Evolutionary conservation across 1,139 yeast genomes (phyloP), one percentile per base, ranked within the genome.

Genomic region (Pichia cactophila): DNA sequence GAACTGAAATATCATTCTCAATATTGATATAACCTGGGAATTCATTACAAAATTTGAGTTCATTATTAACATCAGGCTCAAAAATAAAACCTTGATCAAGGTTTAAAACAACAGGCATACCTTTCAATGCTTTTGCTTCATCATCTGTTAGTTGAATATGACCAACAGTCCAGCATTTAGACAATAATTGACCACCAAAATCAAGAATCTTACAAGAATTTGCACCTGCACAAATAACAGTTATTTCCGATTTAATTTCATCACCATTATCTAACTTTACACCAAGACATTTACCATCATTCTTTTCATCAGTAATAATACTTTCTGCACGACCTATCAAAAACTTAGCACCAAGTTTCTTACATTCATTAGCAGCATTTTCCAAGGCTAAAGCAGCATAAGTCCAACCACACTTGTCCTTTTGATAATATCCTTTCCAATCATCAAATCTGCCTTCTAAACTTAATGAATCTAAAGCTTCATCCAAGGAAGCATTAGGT

Each of bases 31-130:
- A 10, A 37, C 73, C 75, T 10, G 68, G 58, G 26, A 66, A 70
- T 1, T 72, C 69, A 41, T 69, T 56, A 9, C 70, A 75, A 49
- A 73, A 62, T 53, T 75, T 75, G 5, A 61, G 51, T 37, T 59
- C 61, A 1, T 71, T 67, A 2, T 61, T 68, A 3, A 64, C 63
- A 54, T 74, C 79, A 8, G 76, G 75, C 5, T 75, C 74, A 58
- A 74, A 73, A 56, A 73, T 73, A 57, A 74, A 76, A 0, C 81
- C 81, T 54, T 66, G 58, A 48, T 72, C 74, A 8, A 77, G 68
- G 48, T 73, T 68, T 53, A 73, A 65, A 35, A 73, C 63, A 5
- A 74, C 73, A 1, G 79, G 79, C 44, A 69, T 64, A 28, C 60
- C 59, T 51, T 61, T 65, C 26, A 66, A 62, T 16, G 54, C 56